Percentiles rank a stretch among this genome's conserved stretches.
These are phyloP conservation scores for Diaporthe vaccinii DNA, from an alignment of 2,329 filamentous ascomycete species.

Conservation along the genomic window DNA sequence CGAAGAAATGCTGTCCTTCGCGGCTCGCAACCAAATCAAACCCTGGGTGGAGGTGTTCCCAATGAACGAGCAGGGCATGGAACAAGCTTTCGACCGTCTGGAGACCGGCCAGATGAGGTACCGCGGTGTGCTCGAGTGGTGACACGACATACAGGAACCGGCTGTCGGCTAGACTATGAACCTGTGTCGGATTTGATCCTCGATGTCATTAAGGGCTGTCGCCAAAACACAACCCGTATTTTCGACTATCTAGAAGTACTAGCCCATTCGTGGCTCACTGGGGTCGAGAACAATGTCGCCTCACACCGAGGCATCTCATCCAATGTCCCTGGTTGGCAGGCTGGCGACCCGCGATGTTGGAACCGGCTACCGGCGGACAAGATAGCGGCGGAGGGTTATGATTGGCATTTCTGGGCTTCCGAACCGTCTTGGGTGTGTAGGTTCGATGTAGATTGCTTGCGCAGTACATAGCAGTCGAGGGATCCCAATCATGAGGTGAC, in stretches of 20 bases:
- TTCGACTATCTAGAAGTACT: neutral
- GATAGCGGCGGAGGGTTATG: conserved; percentile 23
- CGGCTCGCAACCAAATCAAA: conserved; percentile 40
- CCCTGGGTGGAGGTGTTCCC: conserved; percentile 42
- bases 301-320: neutral
- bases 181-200: neutral
- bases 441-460: conserved; percentile 7
- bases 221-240: neutral
- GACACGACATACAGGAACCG: neutral
- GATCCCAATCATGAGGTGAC: conserved; percentile 17
- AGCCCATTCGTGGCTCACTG: neutral
- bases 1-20: conserved; percentile 40
- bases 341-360: neutral
- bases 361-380: conserved; percentile 24
- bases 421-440: neutral
- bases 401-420: conserved; percentile 25
- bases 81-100: conserved; percentile 39
- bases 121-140: conserved; percentile 41
- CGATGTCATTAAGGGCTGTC: too few relatives aligned
- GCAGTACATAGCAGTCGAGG: conserved; percentile 2
- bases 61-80: conserved; percentile 40
- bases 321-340: neutral
- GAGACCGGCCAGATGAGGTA: conserved; percentile 42
- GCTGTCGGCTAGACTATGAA: neutral
- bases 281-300: neutral